Percentiles rank a stretch among this genome's conserved stretches.
phyloP scores from a whole-genome alignment of 1,139 yeast species.

The Saccharomyces hybrid region DNA sequence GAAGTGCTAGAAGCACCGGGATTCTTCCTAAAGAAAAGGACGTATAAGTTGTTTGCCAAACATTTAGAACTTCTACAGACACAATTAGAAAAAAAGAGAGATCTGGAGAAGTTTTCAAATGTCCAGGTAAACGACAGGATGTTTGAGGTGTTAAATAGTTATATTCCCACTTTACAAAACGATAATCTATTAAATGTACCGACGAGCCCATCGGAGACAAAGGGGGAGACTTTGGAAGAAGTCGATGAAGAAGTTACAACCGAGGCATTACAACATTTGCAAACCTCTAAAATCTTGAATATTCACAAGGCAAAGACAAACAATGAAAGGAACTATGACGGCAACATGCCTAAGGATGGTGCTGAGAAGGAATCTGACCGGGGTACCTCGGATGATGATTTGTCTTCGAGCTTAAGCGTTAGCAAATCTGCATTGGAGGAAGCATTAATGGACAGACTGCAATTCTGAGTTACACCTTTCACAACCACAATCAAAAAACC shows the following conservation, averaged over 20 bases:
- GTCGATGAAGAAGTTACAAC: conserved; percentile 9
- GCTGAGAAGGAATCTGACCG: neutral
- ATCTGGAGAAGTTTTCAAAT: neutral
- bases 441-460: conserved; percentile 33
- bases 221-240: neutral
- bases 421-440: conserved; percentile 42
- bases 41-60: conserved; percentile 24
- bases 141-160: neutral
- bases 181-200: neutral
- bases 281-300: conserved; percentile 22
- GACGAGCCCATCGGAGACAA: neutral
- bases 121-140: neutral
- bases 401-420: conserved; percentile 32
- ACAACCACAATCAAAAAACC: conserved; percentile 60
- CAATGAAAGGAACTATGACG: conserved; percentile 6
- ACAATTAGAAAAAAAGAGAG: conserved; percentile 18
- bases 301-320: conserved; percentile 8
- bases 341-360: conserved; percentile 1
- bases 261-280: conserved; percentile 18
- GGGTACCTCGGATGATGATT: conserved; percentile 17
- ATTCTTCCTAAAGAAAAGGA: conserved; percentile 24
- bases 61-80: conserved; percentile 23
- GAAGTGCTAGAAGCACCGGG: conserved; percentile 24
- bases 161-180: conserved; percentile 1
- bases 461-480: conserved; percentile 35